Base-by-base conservation (phyloP, 345 rosid genomes). In the Cardiospermum halicacabum region DNA sequence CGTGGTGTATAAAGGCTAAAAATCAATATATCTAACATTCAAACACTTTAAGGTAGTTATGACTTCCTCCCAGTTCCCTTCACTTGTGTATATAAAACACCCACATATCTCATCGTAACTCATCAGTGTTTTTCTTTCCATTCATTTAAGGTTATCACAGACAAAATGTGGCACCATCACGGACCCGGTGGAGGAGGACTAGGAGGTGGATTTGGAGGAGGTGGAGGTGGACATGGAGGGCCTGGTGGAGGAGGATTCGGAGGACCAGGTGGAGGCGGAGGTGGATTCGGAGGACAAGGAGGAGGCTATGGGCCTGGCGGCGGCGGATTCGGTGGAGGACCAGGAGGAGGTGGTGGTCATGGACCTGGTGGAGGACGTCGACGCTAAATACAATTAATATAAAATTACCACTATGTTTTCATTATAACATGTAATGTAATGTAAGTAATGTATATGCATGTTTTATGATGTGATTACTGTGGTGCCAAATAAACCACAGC, bases 81-180 rank as follows among this genome's bases (percentile, higher is more conserved):
- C n/a, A n/a, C n/a, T n/a, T n/a, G n/a, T n/a, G n/a, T n/a, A n/a
- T n/a, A n/a, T n/a, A n/a, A n/a, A n/a, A 16, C 32, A 12, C 27
- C 9, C 4, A 24, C 25, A 8, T n/a, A n/a, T n/a, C n/a, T n/a
- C n/a, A n/a, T n/a, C n/a, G n/a, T n/a, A n/a, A n/a, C n/a, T n/a
- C n/a, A n/a, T n/a, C n/a, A n/a, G n/a, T n/a, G n/a, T n/a, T n/a
- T n/a, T n/a, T n/a, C n/a, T n/a, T n/a, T n/a, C n/a, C n/a, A n/a
- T n/a, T n/a, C n/a, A n/a, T n/a, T n/a, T n/a, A n/a, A n/a, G n/a
- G n/a, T n/a, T n/a, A n/a, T n/a, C n/a, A n/a, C n/a, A 59, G 15
- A 59, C 5, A 60, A 60, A 25, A 60, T 60, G 64, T 60, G 51
- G 25, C 64, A 42, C 32, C 64, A 42, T 40, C 51, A 53, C 25